phyloP scores from a whole-genome alignment of 1,284 basidiomycete species.

The Cryptococcus sp. region DNA sequence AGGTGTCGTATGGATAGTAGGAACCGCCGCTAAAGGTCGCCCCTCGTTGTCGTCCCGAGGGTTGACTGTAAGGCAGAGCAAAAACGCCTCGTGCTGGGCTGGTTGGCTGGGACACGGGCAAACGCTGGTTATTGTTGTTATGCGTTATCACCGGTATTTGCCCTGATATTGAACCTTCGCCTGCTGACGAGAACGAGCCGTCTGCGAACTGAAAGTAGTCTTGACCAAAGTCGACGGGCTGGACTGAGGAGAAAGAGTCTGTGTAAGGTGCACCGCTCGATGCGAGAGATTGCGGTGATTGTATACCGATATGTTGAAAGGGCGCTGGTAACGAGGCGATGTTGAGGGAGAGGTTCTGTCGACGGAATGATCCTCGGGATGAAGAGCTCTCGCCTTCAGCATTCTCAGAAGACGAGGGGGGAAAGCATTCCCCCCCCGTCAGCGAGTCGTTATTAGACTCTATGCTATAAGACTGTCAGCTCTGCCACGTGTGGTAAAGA shows the following conservation, averaged over 20 bases:
- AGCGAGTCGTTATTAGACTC: slow-evolving; percentile 42
- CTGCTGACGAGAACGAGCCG: slow-evolving; percentile 26
- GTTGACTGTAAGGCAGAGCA: slow-evolving; percentile 22
- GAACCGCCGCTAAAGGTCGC: slow-evolving; percentile 46
- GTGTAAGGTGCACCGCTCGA: slow-evolving; percentile 42
- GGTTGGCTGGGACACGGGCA: slow-evolving; percentile 47
- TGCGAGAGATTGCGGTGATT: slow-evolving; percentile 39
- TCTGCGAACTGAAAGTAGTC: slow-evolving; percentile 46
- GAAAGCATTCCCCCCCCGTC: slow-evolving; percentile 45
- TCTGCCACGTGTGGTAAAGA: slow-evolving; percentile 2
- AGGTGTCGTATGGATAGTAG: slow-evolving; percentile 25
- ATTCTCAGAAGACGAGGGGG: slow-evolving; percentile 35
- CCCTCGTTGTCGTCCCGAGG: slow-evolving; percentile 39
- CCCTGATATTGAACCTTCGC: slow-evolving; percentile 13
- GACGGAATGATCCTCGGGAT: slow-evolving; percentile 24
- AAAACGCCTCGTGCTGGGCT: slow-evolving; percentile 40
- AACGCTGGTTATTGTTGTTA: slow-evolving; percentile 26
- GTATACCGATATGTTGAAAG: slow-evolving; percentile 19
- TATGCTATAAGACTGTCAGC: slow-evolving; percentile 34
- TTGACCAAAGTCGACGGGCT: slow-evolving; percentile 24
- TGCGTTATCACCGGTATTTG: slow-evolving; percentile 18
- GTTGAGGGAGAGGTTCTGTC: slow-evolving; percentile 44
- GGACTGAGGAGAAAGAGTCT: slow-evolving; percentile 30
- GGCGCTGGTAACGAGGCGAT: slow-evolving; percentile 30
- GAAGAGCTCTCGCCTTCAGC: slow-evolving; percentile 23